Conservation (phyloP, 2,329 filamentous ascomycete genomes). For the Fusarium anthophilum region DNA sequence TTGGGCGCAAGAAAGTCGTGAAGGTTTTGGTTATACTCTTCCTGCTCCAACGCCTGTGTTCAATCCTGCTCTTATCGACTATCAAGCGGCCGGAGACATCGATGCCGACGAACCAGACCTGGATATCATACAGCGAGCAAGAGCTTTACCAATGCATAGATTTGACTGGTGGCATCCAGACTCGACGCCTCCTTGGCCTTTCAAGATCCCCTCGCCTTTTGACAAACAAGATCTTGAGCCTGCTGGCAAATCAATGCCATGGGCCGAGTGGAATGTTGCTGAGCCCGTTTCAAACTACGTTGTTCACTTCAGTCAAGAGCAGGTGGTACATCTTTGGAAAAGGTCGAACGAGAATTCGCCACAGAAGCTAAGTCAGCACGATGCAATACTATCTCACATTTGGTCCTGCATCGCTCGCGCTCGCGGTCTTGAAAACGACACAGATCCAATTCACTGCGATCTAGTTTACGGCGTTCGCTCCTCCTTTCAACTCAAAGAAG, state of each 20-base stretch:
- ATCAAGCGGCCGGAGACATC: conserved; percentile 28
- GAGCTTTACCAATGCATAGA: conserved; percentile 32
- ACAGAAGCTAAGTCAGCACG: conserved; percentile 32
- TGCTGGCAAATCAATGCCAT: conserved; percentile 32
- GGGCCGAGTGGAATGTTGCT: conserved; percentile 36
- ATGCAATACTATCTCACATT: conserved; percentile 38
- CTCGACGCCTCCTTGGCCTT: conserved; percentile 21
- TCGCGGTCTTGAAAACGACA: conserved; percentile 8
- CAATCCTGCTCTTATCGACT: conserved; percentile 26
- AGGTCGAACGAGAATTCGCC: background rate
- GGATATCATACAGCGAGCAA: background rate
- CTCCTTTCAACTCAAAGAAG: conserved; percentile 8
- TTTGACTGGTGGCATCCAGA: conserved; percentile 40
- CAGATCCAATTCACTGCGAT: conserved; percentile 30
- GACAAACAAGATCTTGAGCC: background rate
- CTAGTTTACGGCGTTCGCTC: conserved; percentile 33
- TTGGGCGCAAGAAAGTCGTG: conserved; percentile 29
- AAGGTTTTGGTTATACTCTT: background rate
- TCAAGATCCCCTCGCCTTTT: conserved; percentile 7
- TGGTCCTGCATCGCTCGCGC: conserved; percentile 42
- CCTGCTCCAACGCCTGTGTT: background rate
- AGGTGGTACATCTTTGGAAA: conserved; percentile 22
- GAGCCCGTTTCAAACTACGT: conserved; percentile 36
- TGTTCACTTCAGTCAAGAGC: conserved; percentile 28
- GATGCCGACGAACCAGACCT: conserved; percentile 11